Evolutionary conservation across 2,329 filamentous ascomycete species (phyloP).

Genomic region (Pseudofabraea citricarpa): DNA sequence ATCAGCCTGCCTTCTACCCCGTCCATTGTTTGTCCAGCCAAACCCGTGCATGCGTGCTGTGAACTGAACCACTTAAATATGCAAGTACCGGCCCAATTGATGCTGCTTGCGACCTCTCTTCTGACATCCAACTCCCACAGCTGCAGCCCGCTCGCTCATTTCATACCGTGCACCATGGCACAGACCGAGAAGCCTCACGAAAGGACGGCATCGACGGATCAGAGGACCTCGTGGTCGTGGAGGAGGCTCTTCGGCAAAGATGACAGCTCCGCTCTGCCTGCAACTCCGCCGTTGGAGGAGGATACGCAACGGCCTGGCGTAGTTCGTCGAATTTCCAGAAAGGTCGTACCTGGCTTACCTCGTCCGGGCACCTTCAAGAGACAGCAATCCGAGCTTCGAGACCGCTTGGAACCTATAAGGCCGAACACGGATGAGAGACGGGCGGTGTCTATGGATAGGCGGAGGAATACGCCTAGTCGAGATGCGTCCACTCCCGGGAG

Average conservation of each 20-base stretch:
- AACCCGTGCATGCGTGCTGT: too few species aligned
- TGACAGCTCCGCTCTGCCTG: conserved; percentile 11
- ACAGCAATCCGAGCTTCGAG: conserved; percentile 75
- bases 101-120: too few species aligned
- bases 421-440: conserved; percentile 63
- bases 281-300: conserved; percentile 14
- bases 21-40: too few species aligned
- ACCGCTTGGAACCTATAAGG: conserved; percentile 63
- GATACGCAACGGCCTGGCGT: conserved; percentile 18
- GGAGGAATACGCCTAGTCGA: conserved; percentile 16
- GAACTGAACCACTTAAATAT: too few species aligned
- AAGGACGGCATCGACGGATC: conserved; percentile 23
- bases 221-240: conserved; percentile 25
- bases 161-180: conserved; percentile 18
- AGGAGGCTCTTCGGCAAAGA: conserved; percentile 26
- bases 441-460: conserved; percentile 61
- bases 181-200: conserved; percentile 21
- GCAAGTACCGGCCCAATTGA: too few species aligned
- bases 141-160: too few species aligned
- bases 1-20: background rate
- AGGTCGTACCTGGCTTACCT: conserved; percentile 74
- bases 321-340: conserved; percentile 33
- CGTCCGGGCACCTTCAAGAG: conserved; percentile 75
- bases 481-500: conserved; percentile 17
- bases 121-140: too few species aligned